phyloP scores from a whole-genome alignment of 106 monocot species.

The Alisma plantagoaquatica region DNA sequence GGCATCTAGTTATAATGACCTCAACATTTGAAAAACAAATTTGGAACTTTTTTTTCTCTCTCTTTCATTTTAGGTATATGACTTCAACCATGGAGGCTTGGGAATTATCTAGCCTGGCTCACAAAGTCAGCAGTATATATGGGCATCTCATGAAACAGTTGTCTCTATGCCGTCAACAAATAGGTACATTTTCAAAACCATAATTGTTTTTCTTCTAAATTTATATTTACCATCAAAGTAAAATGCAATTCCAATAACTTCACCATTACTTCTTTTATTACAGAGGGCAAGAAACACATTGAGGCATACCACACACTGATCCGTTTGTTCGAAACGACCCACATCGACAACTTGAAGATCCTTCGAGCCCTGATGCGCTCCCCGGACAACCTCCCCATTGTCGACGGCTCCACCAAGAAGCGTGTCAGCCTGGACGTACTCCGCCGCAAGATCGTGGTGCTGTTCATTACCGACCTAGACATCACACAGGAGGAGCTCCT shows the following conservation, averaged over 20 bases:
- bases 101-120: slow-evolving; percentile 80
- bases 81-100: slow-evolving; percentile 54
- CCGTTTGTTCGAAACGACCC: slow-evolving; percentile 44
- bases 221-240: no score
- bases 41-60: no score
- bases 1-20: no score
- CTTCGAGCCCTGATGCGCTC: slow-evolving; percentile 47
- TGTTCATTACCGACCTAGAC: slow-evolving; percentile 62
- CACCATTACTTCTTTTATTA: no score
- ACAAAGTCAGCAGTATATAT: slow-evolving; percentile 58
- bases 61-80: no score
- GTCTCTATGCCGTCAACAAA: slow-evolving; percentile 23
- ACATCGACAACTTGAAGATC: slow-evolving; percentile 83
- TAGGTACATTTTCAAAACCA: slow-evolving; percentile 42
- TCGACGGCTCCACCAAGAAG: slow-evolving; percentile 54
- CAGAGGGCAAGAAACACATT: slow-evolving; percentile 51
- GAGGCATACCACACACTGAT: slow-evolving; percentile 52
- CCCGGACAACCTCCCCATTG: slow-evolving; percentile 51
- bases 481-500: slow-evolving; percentile 64
- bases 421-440: slow-evolving; percentile 49
- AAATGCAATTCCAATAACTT: no score
- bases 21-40: no score
- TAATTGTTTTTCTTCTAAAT: no score
- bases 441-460: slow-evolving; percentile 63
- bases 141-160: slow-evolving; percentile 58